Evolutionary conservation across 331 rosid species (phyloP).

Genomic region (Acacia pycnantha): DNA sequence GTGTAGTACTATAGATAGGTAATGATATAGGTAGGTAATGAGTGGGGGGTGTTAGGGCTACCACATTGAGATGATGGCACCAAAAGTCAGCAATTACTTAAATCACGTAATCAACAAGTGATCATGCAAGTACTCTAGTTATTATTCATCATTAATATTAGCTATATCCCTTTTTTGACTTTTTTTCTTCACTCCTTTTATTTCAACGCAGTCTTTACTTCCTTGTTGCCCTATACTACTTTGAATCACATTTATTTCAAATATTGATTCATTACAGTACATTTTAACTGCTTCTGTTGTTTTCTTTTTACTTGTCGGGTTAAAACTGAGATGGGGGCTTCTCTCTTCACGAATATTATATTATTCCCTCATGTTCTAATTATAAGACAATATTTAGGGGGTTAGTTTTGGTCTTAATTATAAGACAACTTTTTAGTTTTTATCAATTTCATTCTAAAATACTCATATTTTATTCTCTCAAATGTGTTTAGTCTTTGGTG

Average conservation of each 20-base stretch:
- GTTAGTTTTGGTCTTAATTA: too few relatives aligned
- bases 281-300: too few relatives aligned
- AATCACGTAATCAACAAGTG: background rate
- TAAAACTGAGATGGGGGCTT: too few relatives aligned
- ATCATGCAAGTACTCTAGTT: background rate
- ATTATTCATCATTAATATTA: background rate
- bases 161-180: background rate
- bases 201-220: background rate
- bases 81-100: background rate
- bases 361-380: too few relatives aligned
- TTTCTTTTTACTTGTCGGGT: too few relatives aligned
- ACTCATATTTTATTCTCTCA: too few relatives aligned
- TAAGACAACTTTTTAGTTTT: too few relatives aligned
- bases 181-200: background rate
- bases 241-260: background rate
- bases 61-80: background rate
- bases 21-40: background rate
- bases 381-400: too few relatives aligned
- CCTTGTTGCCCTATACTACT: background rate
- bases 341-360: too few relatives aligned
- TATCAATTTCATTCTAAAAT: too few relatives aligned
- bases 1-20: too few relatives aligned
- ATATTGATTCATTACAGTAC: background rate
- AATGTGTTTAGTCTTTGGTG: too few relatives aligned
- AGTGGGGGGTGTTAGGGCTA: background rate